These are phyloP conservation scores for Claviceps arundinis DNA, from an alignment of 2,329 filamentous ascomycete genomes.

Conservation along the genomic window DNA sequence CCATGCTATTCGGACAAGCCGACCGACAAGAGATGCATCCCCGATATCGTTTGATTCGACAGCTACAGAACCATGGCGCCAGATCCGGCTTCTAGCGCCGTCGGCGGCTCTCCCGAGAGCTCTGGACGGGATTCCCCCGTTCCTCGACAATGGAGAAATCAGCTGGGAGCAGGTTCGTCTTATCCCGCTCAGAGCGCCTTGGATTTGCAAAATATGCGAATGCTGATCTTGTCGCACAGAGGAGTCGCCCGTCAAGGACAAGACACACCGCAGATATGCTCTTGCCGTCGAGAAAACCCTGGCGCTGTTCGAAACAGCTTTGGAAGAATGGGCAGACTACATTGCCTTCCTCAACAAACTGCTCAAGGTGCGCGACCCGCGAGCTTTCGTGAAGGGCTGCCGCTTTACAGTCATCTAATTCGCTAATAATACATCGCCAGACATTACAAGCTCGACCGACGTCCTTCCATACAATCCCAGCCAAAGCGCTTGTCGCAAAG, in stretches of 20 bases:
- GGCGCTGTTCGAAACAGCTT: conserved; percentile 76
- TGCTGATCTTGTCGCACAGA: conserved; percentile 24
- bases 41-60: conserved; percentile 9
- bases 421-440: conserved; percentile 27
- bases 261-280: conserved; percentile 76
- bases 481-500: conserved; percentile 73
- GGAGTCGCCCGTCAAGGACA: conserved; percentile 45
- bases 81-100: conserved; percentile 43
- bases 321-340: conserved; percentile 99
- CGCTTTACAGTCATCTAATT: neutral
- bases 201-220: neutral
- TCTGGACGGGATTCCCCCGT: conserved; percentile 70
- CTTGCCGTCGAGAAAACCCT: conserved; percentile 77
- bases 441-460: conserved; percentile 77
- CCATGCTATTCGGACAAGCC: conserved; percentile 3
- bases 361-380: conserved; percentile 52
- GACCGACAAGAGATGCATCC: conserved; percentile 3
- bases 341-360: conserved; percentile 90
- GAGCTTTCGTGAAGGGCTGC: neutral
- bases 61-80: conserved; percentile 41
- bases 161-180: conserved; percentile 59
- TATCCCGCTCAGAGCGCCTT: conserved; percentile 5
- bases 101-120: conserved; percentile 63
- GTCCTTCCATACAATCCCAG: conserved; percentile 59
- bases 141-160: conserved; percentile 63